Evolutionary conservation across 2,329 filamentous ascomycete species (phyloP).

Genomic region (Colletotrichum eleusines): DNA sequence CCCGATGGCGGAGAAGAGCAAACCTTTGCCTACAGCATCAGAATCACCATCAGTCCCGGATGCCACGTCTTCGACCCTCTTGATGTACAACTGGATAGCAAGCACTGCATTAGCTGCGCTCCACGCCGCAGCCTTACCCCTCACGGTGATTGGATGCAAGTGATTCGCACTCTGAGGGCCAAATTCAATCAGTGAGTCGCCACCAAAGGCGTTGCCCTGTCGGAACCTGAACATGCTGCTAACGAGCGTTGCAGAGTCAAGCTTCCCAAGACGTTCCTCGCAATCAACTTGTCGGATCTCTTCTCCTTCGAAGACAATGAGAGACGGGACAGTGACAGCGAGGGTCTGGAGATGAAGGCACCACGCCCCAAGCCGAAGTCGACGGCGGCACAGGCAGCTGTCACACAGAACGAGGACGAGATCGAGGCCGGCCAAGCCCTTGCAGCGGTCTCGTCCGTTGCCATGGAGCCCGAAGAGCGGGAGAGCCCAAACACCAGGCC

Average conservation of each 20-base stretch:
- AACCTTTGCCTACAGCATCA: slow-evolving; percentile 93
- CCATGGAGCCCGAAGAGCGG: slow-evolving; percentile 15
- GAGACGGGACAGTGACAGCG: slow-evolving; percentile 61
- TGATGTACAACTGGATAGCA: slow-evolving; percentile 94
- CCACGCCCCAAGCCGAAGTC: slow-evolving; percentile 46
- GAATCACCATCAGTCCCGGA: slow-evolving; percentile 94
- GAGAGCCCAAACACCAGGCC: slow-evolving; percentile 21
- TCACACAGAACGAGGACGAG: slow-evolving; percentile 10
- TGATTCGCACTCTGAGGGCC: slow-evolving; percentile 93
- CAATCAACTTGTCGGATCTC: slow-evolving; percentile 73
- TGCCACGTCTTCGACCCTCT: slow-evolving; percentile 97
- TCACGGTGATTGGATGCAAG: slow-evolving; percentile 94
- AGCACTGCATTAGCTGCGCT: slow-evolving; percentile 95
- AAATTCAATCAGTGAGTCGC: slow-evolving; percentile 92
- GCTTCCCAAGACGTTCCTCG: slow-evolving; percentile 74
- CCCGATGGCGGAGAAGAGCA: slow-evolving; percentile 68
- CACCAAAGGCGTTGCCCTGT: slow-evolving; percentile 1
- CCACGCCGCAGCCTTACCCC: slow-evolving; percentile 90
- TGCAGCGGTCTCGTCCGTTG: slow-evolving; percentile 11
- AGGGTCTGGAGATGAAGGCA: slow-evolving; percentile 62
- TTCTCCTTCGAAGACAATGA: slow-evolving; percentile 71
- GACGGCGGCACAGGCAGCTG: slow-evolving; percentile 9
- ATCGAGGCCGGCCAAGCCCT: slow-evolving; percentile 39
- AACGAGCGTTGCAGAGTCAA: slow-evolving; percentile 63
- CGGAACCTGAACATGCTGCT: slow-evolving; percentile 13